Evolutionary conservation across 345 rosid genomes (phyloP), one percentile per base, ranked within the genome.

Genomic region (Gossypium anomalum): DNA sequence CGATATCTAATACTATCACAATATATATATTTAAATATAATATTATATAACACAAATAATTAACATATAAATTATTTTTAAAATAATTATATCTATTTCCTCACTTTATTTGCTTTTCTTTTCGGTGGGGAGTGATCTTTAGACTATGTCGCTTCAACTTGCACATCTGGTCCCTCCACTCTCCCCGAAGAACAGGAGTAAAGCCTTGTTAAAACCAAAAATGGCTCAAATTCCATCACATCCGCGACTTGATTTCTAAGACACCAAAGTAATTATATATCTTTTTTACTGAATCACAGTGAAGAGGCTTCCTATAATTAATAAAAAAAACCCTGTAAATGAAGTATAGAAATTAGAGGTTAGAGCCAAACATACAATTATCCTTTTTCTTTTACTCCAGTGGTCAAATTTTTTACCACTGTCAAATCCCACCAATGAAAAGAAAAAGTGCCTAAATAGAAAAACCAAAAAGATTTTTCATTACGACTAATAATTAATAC

Each of bases 311-410:
- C 51, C 51, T 48, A 48, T 48, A 10, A 34, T 34, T 34, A 34
- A 34, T 0, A 3, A 34, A 34, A 29, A 34, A 34, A 34, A 34
- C 38, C 38, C 6, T 34, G 38, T 34, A 34, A 34, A 34, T 34
- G 38, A 34, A 67, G 55, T 47, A 67, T 2, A 25, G 4, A 68
- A 16, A 9, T 3, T 68, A 9, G 38, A 49, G 25, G 49, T 48
- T 15, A 49, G 44, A 22, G 38, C 52, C 23, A 44, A 72, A 64
- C 72, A 63, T 72, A 77, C 76, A 77, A 65, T 66, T 77, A 74
- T 6, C 44, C 41, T 5, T 34, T 34, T 34, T 34, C 43, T 2
- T 2, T 52, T 44, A 70, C 63, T 49, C 12, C 66, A 70, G 51
- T 48, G n/a, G 1, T 2, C 61, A 59, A 76, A 68, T 66, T 14